Percentiles rank a stretch among this genome's conserved stretches.
Evolutionary conservation across 768 basidiomycete species (phyloP).

Genomic region (Leccinum rimulosum): DNA sequence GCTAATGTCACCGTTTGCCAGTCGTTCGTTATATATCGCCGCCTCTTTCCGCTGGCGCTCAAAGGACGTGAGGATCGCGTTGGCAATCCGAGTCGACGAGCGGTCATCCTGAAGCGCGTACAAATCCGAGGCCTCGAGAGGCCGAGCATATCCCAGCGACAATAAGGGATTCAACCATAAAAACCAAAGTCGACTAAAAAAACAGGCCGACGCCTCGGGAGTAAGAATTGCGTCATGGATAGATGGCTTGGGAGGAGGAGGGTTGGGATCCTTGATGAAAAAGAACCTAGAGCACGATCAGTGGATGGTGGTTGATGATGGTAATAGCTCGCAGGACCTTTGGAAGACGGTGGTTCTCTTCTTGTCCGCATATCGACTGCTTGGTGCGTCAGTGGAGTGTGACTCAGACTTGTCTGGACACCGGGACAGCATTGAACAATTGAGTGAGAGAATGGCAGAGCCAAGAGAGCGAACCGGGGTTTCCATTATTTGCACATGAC

Average conservation of each 20-base stretch:
- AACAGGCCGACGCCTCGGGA: slow-evolving; percentile 65
- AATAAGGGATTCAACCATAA: slow-evolving; percentile 75
- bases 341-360: background rate
- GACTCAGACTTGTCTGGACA: slow-evolving; percentile 1
- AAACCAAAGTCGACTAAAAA: slow-evolving; percentile 63
- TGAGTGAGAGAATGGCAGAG: background rate
- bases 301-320: background rate
- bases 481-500: no score
- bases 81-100: slow-evolving; percentile 57
- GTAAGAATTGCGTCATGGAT: slow-evolving; percentile 59
- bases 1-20: slow-evolving; percentile 62
- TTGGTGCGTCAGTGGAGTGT: background rate
- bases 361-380: background rate
- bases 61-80: slow-evolving; percentile 63
- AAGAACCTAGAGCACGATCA: slow-evolving; percentile 8
- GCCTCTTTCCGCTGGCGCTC: slow-evolving; percentile 54
- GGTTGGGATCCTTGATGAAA: slow-evolving; percentile 16
- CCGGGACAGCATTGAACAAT: slow-evolving; percentile 7
- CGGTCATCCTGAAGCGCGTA: slow-evolving; percentile 72
- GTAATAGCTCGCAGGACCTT: background rate
- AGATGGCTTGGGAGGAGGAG: slow-evolving; percentile 46
- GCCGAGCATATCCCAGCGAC: slow-evolving; percentile 71
- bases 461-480: no score
- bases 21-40: slow-evolving; percentile 64
- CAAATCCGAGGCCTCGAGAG: slow-evolving; percentile 76